phyloP scores from a whole-genome alignment of 148 eudicot genomes.

The Silene latifolia region DNA sequence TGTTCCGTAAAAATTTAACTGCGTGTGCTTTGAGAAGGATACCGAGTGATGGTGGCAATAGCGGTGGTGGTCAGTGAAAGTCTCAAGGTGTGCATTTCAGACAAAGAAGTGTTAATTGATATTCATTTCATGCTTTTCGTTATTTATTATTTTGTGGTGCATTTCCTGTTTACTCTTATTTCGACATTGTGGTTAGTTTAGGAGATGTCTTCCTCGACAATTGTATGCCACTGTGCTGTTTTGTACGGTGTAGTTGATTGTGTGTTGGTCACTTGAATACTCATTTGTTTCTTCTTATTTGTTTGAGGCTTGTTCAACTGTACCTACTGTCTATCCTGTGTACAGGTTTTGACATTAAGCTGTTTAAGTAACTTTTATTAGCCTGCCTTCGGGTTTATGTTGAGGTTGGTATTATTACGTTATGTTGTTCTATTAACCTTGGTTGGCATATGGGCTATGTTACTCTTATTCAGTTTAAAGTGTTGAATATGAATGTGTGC shows the following conservation, averaged over 20 bases:
- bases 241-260: slow-evolving; percentile 7
- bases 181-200: slow-evolving; percentile 2
- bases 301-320: slow-evolving; percentile 5
- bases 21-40: slow-evolving; percentile 53
- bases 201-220: slow-evolving; percentile 8
- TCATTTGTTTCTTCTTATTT: slow-evolving; percentile 8
- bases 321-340: slow-evolving; percentile 14
- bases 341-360: slow-evolving; percentile 10
- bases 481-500: not conserved
- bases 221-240: slow-evolving; percentile 16
- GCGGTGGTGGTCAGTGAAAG: slow-evolving; percentile 29
- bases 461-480: not conserved
- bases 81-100: slow-evolving; percentile 12
- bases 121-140: slow-evolving; percentile 11
- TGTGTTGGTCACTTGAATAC: slow-evolving; percentile 8
- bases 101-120: slow-evolving; percentile 16
- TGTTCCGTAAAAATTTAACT: slow-evolving; percentile 46
- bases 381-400: not conserved
- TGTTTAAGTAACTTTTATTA: no score
- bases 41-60: slow-evolving; percentile 39
- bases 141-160: not conserved
- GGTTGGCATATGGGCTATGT: not conserved
- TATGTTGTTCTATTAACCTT: not conserved
- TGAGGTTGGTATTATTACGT: not conserved
- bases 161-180: slow-evolving; percentile 7